phyloP scores from a whole-genome alignment of 2,329 filamentous ascomycete species.

The Whalleya microplaca region DNA sequence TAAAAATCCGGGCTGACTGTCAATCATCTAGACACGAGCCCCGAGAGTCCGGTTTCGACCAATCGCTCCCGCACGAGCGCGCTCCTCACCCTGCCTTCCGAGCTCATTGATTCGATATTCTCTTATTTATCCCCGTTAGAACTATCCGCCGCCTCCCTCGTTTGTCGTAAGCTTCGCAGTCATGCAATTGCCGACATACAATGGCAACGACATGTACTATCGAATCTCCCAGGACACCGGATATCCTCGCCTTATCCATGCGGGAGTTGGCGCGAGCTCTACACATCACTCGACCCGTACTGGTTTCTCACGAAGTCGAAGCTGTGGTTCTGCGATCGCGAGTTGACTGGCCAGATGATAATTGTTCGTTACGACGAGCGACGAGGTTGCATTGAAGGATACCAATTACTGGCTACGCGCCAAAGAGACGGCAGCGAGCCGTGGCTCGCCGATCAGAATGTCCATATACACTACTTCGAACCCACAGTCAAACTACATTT shows the following conservation, averaged over 20 bases:
- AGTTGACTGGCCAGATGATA: conserved; percentile 74
- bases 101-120: conserved; percentile 76
- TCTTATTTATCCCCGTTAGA: conserved; percentile 66
- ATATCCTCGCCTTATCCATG: conserved; percentile 62
- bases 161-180: conserved; percentile 63
- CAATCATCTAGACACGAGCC: conserved; percentile 9
- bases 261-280: conserved; percentile 71
- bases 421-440: conserved; percentile 56
- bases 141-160: conserved; percentile 61
- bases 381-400: conserved; percentile 78
- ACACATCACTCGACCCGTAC: conserved; percentile 72
- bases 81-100: conserved; percentile 67
- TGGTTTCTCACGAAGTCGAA: conserved; percentile 85
- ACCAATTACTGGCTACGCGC: conserved; percentile 72
- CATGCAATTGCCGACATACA: conserved; percentile 68
- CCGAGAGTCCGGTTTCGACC: conserved; percentile 9
- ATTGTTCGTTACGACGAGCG: conserved; percentile 76
- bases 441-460: conserved; percentile 68
- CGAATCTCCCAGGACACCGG: conserved; percentile 61
- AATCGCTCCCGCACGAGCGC: conserved; percentile 2
- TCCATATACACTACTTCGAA: conserved; percentile 73
- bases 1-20: neutral
- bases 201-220: conserved; percentile 73
- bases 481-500: conserved; percentile 73
- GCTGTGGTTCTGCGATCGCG: conserved; percentile 82